Evolutionary conservation across 352 stramenopile species (phyloP).

Genomic region (Phytophthora melonis): DNA sequence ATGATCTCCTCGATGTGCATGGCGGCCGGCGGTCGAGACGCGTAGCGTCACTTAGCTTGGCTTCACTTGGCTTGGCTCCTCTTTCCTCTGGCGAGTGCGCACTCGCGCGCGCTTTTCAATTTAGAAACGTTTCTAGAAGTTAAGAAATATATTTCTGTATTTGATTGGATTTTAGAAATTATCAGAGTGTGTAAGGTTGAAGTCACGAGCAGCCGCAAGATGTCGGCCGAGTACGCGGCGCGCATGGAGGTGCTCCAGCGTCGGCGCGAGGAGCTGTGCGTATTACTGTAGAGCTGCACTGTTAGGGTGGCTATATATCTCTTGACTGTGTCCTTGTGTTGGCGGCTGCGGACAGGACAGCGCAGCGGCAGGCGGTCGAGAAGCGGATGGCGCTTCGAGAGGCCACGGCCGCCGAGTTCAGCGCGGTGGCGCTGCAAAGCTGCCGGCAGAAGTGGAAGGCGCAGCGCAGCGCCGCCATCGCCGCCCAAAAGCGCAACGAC

Average conservation of each 20-base stretch:
- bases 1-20: conserved; percentile 99
- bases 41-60: neutral
- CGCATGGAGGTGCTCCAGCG: conserved; percentile 69
- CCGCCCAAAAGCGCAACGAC: conserved; percentile 71
- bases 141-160: neutral
- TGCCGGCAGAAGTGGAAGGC: conserved; percentile 71
- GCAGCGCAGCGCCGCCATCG: conserved; percentile 46
- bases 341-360: conserved; percentile 43
- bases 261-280: conserved; percentile 70
- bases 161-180: neutral
- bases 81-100: neutral
- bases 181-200: conserved; percentile 15
- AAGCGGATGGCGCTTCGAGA: conserved; percentile 77
- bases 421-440: conserved; percentile 70
- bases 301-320: neutral
- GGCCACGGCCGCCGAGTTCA: conserved; percentile 82
- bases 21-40: neutral
- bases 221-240: conserved; percentile 68
- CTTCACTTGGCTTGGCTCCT: neutral
- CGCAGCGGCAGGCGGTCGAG: conserved; percentile 67
- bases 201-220: conserved; percentile 26
- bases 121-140: neutral
- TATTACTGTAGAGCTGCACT: neutral
- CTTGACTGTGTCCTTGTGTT: neutral
- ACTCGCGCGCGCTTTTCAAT: neutral